phyloP scores from a whole-genome alignment of 495 filamentous ascomycete species.

The Trypethelium eluteriae region DNA sequence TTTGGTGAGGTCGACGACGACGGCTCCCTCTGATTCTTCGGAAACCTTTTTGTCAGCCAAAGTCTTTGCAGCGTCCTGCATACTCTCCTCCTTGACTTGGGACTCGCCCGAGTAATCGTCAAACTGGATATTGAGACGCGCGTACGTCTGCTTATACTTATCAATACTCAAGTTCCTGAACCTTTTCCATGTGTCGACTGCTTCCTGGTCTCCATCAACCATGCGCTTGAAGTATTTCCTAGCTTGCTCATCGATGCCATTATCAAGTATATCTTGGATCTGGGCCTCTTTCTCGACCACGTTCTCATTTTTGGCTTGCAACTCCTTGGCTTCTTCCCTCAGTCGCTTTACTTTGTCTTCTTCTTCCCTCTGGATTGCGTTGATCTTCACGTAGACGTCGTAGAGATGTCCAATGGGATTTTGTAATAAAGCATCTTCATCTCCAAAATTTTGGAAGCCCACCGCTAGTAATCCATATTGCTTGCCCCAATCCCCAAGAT shows the following conservation, averaged over 20 bases:
- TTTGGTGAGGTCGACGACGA: conserved; percentile 81
- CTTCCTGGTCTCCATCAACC: conserved; percentile 70
- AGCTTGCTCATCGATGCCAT: conserved; percentile 56
- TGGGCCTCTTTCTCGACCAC: conserved; percentile 36
- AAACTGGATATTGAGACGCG: conserved; percentile 82
- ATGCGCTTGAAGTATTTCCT: conserved; percentile 85
- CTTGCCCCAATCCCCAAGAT: conserved; percentile 72
- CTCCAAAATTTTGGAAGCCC: conserved; percentile 58
- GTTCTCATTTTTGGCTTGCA: conserved; percentile 45
- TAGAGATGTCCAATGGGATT: conserved; percentile 64
- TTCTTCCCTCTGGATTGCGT: conserved; percentile 34
- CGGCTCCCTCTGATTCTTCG: conserved; percentile 77
- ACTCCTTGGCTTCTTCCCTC: conserved; percentile 47
- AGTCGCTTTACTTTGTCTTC: conserved; percentile 49
- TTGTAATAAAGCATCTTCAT: conserved; percentile 50
- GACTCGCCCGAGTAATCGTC: conserved; percentile 93
- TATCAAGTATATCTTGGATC: conserved; percentile 43
- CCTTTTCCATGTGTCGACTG: conserved; percentile 70
- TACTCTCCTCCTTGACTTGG: conserved; percentile 75
- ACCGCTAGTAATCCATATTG: conserved; percentile 64
- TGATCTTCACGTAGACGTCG: conserved; percentile 63
- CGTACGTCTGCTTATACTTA: conserved; percentile 75
- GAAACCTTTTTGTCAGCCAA: conserved; percentile 68
- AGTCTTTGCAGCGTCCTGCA: conserved; percentile 57
- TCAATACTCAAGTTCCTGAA: conserved; percentile 87